A percentile compares a stretch with the other conserved stretches of the same genome.
These are phyloP conservation scores for Globisporangium perplexum DNA, from an alignment of 352 stramenopile genomes.

Conservation along the genomic window DNA sequence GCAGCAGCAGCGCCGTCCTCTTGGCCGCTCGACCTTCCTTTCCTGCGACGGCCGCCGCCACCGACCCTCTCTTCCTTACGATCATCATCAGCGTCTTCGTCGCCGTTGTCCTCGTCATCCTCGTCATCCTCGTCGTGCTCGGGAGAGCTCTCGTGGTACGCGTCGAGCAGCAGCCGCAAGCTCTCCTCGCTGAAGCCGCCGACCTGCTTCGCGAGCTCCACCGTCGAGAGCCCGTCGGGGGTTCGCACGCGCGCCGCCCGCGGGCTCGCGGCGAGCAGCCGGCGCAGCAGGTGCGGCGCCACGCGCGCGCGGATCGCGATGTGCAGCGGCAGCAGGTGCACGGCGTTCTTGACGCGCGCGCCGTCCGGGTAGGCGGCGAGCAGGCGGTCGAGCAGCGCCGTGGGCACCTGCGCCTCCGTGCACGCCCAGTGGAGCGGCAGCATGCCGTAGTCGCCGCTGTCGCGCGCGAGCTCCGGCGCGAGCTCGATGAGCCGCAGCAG, in stretches of 20 bases:
- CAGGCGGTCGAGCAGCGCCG: slow-evolving; percentile 55
- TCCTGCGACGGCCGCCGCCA: no score
- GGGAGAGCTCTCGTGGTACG: slow-evolving; percentile 3
- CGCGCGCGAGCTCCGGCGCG: slow-evolving; percentile 32
- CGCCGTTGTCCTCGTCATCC: neutral
- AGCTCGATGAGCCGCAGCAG: slow-evolving; percentile 63
- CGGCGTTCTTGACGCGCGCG: slow-evolving; percentile 52
- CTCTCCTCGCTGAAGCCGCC: slow-evolving; percentile 34
- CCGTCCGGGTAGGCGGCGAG: slow-evolving; percentile 57
- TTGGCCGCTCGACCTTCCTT: no score
- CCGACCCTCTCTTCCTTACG: neutral
- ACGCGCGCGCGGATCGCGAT: slow-evolving; percentile 68
- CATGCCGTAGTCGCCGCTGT: slow-evolving; percentile 73
- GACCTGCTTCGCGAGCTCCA: slow-evolving; percentile 49
- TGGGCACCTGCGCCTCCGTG: slow-evolving; percentile 54
- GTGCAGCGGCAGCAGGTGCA: slow-evolving; percentile 63
- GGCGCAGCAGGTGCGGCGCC: slow-evolving; percentile 37
- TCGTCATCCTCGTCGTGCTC: neutral
- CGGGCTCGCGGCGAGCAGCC: slow-evolving; percentile 50
- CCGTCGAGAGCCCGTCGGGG: slow-evolving; percentile 36
- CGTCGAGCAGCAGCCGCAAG: slow-evolving; percentile 38
- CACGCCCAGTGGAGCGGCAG: slow-evolving; percentile 81
- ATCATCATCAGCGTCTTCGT: neutral
- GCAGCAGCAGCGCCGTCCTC: no score
- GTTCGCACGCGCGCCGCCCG: slow-evolving; percentile 36